Conservation (phyloP, 1,284 basidiomycete species). For the Trametes hirsuta region DNA sequence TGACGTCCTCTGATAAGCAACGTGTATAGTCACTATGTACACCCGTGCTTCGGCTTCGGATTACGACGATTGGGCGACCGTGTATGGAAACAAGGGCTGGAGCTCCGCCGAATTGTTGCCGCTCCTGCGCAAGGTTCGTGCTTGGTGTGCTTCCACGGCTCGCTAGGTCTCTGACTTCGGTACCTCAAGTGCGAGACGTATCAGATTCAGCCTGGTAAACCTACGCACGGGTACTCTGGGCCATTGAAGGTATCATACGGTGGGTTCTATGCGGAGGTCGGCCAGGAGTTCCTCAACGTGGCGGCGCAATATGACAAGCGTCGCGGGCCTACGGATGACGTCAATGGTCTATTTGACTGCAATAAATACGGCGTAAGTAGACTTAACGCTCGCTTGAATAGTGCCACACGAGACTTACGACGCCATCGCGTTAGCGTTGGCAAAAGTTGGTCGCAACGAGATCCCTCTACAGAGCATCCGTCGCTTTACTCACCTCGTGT, state of each 20-base stretch:
- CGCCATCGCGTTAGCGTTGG: neutral
- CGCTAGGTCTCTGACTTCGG: no score
- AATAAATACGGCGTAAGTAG: slow-evolving; percentile 34
- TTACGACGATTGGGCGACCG: slow-evolving; percentile 57
- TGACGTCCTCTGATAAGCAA: neutral
- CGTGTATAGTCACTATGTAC: slow-evolving; percentile 51
- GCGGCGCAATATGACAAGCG: slow-evolving; percentile 46
- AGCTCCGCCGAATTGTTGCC: slow-evolving; percentile 53
- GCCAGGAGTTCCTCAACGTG: slow-evolving; percentile 48
- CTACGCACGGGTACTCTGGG: slow-evolving; percentile 54
- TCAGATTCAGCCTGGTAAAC: slow-evolving; percentile 35
- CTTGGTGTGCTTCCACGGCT: no score
- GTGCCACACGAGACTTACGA: neutral
- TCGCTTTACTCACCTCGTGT: neutral
- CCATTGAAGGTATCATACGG: slow-evolving; percentile 55
- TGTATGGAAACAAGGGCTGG: slow-evolving; percentile 57
- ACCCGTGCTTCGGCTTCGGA: slow-evolving; percentile 59
- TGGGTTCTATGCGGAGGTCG: slow-evolving; percentile 40
- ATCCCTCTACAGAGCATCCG: no score
- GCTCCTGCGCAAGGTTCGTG: slow-evolving; percentile 51
- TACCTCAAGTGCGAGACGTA: slow-evolving; percentile 53
- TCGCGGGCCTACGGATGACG: slow-evolving; percentile 26
- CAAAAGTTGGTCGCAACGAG: neutral
- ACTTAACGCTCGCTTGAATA: neutral
- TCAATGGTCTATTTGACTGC: slow-evolving; percentile 31